Conservation (phyloP, 2,329 filamentous ascomycete species). For the Ophiostoma pallidulum region DNA sequence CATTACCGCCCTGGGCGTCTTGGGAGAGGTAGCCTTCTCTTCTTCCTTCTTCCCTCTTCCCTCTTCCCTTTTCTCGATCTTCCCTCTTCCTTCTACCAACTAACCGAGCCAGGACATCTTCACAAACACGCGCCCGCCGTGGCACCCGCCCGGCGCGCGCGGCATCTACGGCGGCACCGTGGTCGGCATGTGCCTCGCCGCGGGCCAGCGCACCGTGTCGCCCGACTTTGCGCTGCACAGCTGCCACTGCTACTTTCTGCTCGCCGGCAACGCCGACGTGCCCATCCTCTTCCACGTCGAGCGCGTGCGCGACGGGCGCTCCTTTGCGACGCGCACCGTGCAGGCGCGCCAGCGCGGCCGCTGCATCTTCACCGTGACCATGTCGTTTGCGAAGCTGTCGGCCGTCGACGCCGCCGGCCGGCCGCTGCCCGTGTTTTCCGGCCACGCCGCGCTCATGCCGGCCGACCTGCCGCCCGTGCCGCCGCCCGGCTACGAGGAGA, state of each 20-base stretch:
- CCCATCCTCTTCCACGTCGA: conserved; percentile 95
- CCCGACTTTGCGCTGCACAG: conserved; percentile 76
- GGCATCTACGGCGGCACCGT: conserved; percentile 91
- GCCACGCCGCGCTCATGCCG: conserved; percentile 15
- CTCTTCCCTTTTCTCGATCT: neutral
- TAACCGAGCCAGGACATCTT: conserved; percentile 58
- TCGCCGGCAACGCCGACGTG: conserved; percentile 74
- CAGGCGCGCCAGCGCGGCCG: conserved; percentile 82
- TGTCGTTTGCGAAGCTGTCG: conserved; percentile 70
- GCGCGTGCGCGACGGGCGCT: conserved; percentile 79
- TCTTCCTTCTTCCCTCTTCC: conserved; percentile 1
- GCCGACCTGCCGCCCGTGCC: conserved; percentile 20
- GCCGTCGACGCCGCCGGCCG: conserved; percentile 40
- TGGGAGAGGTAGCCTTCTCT: conserved; percentile 54
- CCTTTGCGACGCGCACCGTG: conserved; percentile 88
- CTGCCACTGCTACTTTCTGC: conserved; percentile 98
- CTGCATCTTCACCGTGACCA: conserved; percentile 91
- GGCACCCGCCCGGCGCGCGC: conserved; percentile 84
- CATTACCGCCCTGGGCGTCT: conserved; percentile 66
- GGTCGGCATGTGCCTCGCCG: conserved; percentile 82
- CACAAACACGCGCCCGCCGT: conserved; percentile 84
- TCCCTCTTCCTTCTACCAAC: neutral
- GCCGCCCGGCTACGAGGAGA: conserved; percentile 24
- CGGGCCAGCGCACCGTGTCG: conserved; percentile 81
- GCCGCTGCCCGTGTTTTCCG: neutral